Evolutionary conservation across 768 basidiomycete species (phyloP), one percentile per base, ranked within the genome.

Genomic region (Boletus rex-veris): DNA sequence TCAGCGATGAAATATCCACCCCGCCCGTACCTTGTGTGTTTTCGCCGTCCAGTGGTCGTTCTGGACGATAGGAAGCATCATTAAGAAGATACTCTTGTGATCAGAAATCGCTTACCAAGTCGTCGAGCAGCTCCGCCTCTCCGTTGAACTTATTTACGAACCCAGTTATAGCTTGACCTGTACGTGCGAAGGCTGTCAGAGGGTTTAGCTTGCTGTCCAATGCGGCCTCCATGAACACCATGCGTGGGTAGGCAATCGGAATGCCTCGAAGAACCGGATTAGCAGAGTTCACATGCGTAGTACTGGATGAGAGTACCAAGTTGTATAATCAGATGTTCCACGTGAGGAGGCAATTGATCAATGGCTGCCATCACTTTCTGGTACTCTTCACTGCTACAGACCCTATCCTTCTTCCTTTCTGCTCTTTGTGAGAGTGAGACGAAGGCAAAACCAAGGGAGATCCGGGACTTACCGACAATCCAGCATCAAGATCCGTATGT

Each of bases 41-140:
- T 84, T 84, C 30, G 90, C 82, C 5, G 92, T 95, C 93, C 93
- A 95, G 62, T 95, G 92, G 65, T 96, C 92, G 59, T 93, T 93
- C 85, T 90, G 56, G 14, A 33, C 16, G 84, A 66, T 91, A 86
- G 62, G 88, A 88, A 26, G 21, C 42, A 26, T 54, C 24, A 39
- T 11, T 28, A 18, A 50, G n/a, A 40, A 37, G 16, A 79, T 82
- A 53, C 31, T 7, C 5, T 5, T 52, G 45, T 16, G 48, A 48
- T 38, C 35, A 30, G n/a, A 44, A 46, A 48, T 45, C 8, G 63
- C 78, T 33, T 57, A 88, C 89, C 71, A 95, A 74, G 73, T 99
- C 96, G 71, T 98, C 96, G 51, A 98, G 78, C 28, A 99, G 73
- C 71, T 98, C 97, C 0, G 94, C 90, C 41, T 91, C 90, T n/a